Conservation (phyloP, 257 asterid species). For the Lithospermum erythrorhizon region DNA sequence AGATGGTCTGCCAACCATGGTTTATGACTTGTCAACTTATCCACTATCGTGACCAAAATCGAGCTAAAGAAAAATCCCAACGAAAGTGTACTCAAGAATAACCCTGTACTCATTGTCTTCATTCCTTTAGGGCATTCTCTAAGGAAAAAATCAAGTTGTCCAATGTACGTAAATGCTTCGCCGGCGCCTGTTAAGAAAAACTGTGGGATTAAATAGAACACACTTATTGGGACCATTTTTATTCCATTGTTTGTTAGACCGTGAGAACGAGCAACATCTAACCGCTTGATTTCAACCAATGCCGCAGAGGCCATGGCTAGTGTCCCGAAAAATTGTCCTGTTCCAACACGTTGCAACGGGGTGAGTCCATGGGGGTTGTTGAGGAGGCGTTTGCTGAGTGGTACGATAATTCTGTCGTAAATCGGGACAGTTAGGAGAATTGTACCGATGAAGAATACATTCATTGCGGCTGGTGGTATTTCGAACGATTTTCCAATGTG, state of each 20-base stretch:
- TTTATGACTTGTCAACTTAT: constrained; percentile 36
- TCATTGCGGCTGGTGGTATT: constrained; percentile 62
- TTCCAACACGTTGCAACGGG: constrained; percentile 54
- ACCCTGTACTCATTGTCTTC: constrained; percentile 85
- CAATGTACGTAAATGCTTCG: constrained; percentile 77
- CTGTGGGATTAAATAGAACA: constrained; percentile 65
- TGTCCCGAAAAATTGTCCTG: constrained; percentile 42
- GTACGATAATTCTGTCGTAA: constrained; percentile 46
- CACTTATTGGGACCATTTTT: constrained; percentile 34
- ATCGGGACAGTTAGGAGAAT: constrained; percentile 51
- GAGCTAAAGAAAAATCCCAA: constrained; percentile 67
- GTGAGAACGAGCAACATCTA: constrained; percentile 25
- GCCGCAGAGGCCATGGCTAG: constrained; percentile 59
- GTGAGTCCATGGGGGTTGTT: constrained; percentile 54
- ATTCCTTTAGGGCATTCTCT: constrained; percentile 81
- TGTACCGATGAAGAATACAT: constrained; percentile 60
- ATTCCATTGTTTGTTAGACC: constrained; percentile 16
- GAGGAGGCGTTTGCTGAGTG: constrained; percentile 21
- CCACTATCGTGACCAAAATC: constrained; percentile 48
- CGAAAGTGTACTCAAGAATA: constrained; percentile 69
- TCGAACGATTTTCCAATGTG: constrained; percentile 37
- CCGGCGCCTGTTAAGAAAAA: constrained; percentile 68
- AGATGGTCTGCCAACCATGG: constrained; percentile 79
- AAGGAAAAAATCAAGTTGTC: constrained; percentile 79
- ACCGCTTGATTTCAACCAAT: constrained; percentile 35